Evolutionary conservation across 495 filamentous ascomycete species (phyloP).

Genomic region (Lasiosphaeria ovina): DNA sequence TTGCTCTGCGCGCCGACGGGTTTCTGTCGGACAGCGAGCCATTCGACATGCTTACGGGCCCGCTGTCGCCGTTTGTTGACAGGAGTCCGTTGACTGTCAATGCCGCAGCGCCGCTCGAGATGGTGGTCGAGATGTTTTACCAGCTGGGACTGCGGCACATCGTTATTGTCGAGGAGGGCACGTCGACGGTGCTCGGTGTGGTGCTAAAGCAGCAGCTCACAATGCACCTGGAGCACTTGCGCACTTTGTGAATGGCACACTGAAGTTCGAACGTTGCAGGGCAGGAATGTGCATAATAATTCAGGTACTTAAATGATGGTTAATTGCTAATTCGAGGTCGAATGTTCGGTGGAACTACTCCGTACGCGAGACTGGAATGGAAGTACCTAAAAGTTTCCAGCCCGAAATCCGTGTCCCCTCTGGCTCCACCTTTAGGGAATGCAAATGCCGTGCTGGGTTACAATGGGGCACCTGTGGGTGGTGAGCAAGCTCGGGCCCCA

Average conservation of each 20-base stretch:
- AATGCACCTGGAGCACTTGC: constrained; percentile 32
- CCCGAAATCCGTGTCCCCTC: too few relatives aligned
- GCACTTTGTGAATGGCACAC: not conserved
- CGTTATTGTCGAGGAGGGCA: constrained; percentile 49
- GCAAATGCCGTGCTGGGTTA: too few relatives aligned
- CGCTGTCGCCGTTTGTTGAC: constrained; percentile 50
- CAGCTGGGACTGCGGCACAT: constrained; percentile 54
- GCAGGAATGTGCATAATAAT: not conserved
- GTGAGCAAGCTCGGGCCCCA: not conserved
- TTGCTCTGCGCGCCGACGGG: constrained; percentile 36
- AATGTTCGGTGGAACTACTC: too few relatives aligned
- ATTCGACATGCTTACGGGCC: constrained; percentile 47
- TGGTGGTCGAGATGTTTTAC: constrained; percentile 58
- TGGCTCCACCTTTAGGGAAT: too few relatives aligned
- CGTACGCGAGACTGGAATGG: too few relatives aligned
- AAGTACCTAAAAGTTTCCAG: too few relatives aligned
- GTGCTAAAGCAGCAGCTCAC: constrained; percentile 42
- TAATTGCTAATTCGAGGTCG: too few relatives aligned
- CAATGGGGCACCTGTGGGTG: too few relatives aligned
- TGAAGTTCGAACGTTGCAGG: not conserved
- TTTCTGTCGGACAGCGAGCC: constrained; percentile 17
- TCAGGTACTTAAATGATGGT: not conserved
- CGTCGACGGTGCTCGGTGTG: constrained; percentile 38
- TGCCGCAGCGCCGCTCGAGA: constrained; percentile 55
- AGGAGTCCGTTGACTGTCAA: constrained; percentile 51